These are phyloP conservation scores for Schoenoplectus triqueter DNA, from an alignment of 202 grass and related monocot genomes.

Conservation along the genomic window DNA sequence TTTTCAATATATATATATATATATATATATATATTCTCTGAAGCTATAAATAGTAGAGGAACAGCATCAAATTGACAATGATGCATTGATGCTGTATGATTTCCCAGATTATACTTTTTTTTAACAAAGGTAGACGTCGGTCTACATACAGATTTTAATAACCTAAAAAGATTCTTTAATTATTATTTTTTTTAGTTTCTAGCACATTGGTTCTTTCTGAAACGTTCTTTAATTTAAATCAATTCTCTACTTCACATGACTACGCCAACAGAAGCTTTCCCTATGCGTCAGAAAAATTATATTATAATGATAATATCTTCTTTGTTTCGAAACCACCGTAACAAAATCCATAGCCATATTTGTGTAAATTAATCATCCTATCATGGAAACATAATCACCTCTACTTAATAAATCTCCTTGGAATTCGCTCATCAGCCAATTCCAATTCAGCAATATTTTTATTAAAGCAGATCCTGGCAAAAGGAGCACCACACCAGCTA, in stretches of 20 bases:
- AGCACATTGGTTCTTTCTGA: not conserved
- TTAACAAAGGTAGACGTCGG: not conserved
- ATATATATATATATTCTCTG: not conserved
- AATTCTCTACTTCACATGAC: not conserved
- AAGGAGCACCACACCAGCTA: not conserved
- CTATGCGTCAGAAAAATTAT: conserved; percentile 20
- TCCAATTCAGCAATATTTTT: not conserved
- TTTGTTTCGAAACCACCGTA: not conserved
- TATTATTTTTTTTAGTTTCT: not conserved
- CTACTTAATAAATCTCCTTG: conserved; percentile 34
- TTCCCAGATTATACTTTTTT: conserved; percentile 25
- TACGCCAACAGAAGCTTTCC: not conserved
- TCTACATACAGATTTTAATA: not conserved
- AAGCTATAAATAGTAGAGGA: not conserved
- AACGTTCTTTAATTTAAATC: not conserved
- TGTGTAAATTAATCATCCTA: conserved; percentile 16
- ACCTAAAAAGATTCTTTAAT: conserved; percentile 16
- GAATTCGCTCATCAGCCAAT: conserved; percentile 10
- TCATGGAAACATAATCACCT: conserved; percentile 26
- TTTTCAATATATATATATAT: not conserved
- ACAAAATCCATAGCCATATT: conserved; percentile 16
- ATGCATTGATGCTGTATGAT: not conserved
- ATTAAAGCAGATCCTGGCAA: conserved; percentile 33
- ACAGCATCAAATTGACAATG: not conserved
- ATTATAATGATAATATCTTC: conserved; percentile 19